Evolutionary conservation across 2,329 filamentous ascomycete genomes (phyloP), one percentile per base, ranked within the genome.

Genomic region (Tothia fuscella): DNA sequence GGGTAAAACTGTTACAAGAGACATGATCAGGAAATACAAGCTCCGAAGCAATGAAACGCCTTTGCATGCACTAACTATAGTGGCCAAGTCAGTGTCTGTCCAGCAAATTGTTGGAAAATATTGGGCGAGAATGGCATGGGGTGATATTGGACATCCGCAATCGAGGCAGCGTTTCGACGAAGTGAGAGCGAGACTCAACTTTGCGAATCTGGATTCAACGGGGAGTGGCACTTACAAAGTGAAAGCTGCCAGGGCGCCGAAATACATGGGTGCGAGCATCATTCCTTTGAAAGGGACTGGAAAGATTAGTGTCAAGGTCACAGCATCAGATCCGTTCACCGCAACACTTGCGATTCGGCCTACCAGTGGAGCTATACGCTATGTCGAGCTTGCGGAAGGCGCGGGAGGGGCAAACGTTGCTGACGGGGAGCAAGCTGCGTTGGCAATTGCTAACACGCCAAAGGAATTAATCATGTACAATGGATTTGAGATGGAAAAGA

Each of bases 81-180:
- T 71, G 0, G 56, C 61, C 2, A 43, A 47, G 6, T 52, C 50
- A 24, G 45, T 55, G 17, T 53, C 51, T 14, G 54, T 59, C 13
- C 61, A 64, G 16, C 58, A 54, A 6, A 56, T 72, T 6, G 62
- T 72, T 6, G 67, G 60, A 3, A 54, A 58, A 13, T 72, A 72
- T 54, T 71, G 68, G 68, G 68, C 68, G 2, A 62, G 62, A 45
- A 72, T 72, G 69, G 68, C 68, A 4, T 69, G 65, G 46, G 65
- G 65, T 9, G 68, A 72, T 32, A 68, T 71, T 24, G 66, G 64
- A 10, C 65, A 71, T 48, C 44, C 56, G 1, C 58, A 58, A 6
- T 65, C 64, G 1, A 58, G 61, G 16, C 49, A 58, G 1, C 44
- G 56, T 30, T 70, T 66, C 53, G 48, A 58, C 3, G 44, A 44